These are phyloP conservation scores for Panus rudis DNA, from an alignment of 768 basidiomycete genomes.

Conservation along the genomic window DNA sequence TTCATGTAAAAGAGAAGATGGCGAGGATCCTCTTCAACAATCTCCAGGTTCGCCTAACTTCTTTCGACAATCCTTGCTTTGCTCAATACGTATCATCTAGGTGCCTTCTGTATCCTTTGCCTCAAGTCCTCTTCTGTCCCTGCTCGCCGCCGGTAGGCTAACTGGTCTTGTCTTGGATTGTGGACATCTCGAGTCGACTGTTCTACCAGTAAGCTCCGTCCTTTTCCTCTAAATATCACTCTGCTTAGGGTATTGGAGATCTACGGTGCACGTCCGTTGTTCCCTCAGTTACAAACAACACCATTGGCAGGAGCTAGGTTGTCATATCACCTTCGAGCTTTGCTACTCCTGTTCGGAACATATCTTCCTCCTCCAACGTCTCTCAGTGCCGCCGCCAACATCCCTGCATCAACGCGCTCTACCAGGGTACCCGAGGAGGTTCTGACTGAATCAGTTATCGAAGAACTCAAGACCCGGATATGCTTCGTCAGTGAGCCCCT, in stretches of 20 bases:
- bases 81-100: constrained; percentile 30
- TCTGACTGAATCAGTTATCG: constrained; percentile 72
- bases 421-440: constrained; percentile 72
- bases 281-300: constrained; percentile 74
- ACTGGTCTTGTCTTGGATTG: constrained; percentile 93
- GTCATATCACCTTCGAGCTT: constrained; percentile 69
- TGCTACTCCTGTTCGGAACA: constrained; percentile 76
- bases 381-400: constrained; percentile 55
- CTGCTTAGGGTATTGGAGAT: constrained; percentile 46
- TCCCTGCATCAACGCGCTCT: constrained; percentile 55
- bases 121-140: constrained; percentile 76
- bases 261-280: constrained; percentile 83
- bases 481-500: constrained; percentile 78
- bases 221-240: not conserved
- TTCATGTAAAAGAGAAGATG: constrained; percentile 83
- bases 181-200: constrained; percentile 86
- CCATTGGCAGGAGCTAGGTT: constrained; percentile 83
- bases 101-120: constrained; percentile 94
- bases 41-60: constrained; percentile 51
- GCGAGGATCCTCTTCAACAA: constrained; percentile 87
- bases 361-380: constrained; percentile 80
- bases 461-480: constrained; percentile 84
- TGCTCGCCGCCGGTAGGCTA: constrained; percentile 81
- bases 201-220: constrained; percentile 63
- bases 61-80: not conserved